phyloP scores from a whole-genome alignment of 192 early-diverging fungal genomes.

The Linnemannia hyalina region DNA sequence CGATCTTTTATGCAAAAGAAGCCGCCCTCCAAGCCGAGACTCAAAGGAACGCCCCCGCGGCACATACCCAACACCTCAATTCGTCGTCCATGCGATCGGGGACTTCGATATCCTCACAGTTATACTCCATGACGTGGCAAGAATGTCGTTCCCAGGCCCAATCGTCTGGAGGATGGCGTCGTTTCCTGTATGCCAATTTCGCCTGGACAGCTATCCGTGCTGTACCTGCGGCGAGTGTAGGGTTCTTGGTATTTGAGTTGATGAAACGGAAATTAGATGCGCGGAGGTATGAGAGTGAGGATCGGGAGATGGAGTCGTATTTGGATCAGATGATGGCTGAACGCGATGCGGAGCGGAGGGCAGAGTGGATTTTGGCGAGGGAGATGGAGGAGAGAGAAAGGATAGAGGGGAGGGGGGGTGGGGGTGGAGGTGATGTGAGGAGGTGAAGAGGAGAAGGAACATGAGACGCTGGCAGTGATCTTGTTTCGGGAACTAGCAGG shows the following conservation, averaged over 20 bases:
- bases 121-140: constrained; percentile 67
- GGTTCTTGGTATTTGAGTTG: constrained; percentile 75
- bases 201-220: constrained; percentile 61
- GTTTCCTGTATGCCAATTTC: constrained; percentile 68
- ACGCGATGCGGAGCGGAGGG: constrained; percentile 30
- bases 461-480: no score
- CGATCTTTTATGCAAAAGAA: constrained; percentile 75
- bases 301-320: constrained; percentile 49
- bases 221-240: constrained; percentile 71
- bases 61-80: constrained; percentile 57
- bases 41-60: constrained; percentile 8
- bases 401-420: neutral
- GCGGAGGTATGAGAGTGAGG: constrained; percentile 51
- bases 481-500: no score
- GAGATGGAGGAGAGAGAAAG: neutral
- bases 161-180: constrained; percentile 58
- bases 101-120: constrained; percentile 29
- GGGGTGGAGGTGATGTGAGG: neutral
- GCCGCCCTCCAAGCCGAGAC: constrained; percentile 64
- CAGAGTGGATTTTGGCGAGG: neutral
- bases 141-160: constrained; percentile 63
- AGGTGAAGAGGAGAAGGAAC: no score
- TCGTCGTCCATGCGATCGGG: constrained; percentile 51
- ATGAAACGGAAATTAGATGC: constrained; percentile 69
- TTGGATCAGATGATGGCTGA: constrained; percentile 49